phyloP scores from a whole-genome alignment of 306 rosid species.

The Rubus parviflorus region DNA sequence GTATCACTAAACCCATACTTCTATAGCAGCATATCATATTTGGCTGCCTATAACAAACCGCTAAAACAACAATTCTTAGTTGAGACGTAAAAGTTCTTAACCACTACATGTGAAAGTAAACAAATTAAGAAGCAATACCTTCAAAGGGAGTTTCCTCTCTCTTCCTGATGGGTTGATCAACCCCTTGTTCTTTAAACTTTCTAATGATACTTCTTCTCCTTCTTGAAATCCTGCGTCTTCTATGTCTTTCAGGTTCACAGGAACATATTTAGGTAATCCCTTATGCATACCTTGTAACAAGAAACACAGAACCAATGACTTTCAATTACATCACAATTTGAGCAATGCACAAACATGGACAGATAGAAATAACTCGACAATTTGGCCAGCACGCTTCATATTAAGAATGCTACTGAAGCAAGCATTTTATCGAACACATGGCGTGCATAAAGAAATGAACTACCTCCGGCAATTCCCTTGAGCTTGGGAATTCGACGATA shows the following conservation, averaged over 20 bases:
- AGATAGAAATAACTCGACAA: no score
- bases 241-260: constrained; percentile 82
- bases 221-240: constrained; percentile 79
- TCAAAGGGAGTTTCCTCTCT: constrained; percentile 82
- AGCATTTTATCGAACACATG: constrained; percentile 17
- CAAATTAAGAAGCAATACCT: constrained; percentile 50
- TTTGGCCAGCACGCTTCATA: no score
- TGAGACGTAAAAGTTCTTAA: background rate
- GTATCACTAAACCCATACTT: background rate
- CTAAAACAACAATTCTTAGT: background rate
- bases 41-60: background rate
- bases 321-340: background rate
- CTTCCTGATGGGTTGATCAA: constrained; percentile 94
- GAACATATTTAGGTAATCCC: constrained; percentile 85
- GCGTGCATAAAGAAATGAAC: background rate
- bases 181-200: constrained; percentile 71
- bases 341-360: background rate
- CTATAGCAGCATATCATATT: constrained; percentile 2
- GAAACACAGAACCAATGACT: background rate
- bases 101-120: constrained; percentile 6
- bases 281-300: constrained; percentile 71
- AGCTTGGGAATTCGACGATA: constrained; percentile 88
- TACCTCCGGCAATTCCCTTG: constrained; percentile 97
- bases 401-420: no score
- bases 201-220: constrained; percentile 88